Percentiles rank a stretch among this genome's conserved stretches.
Conservation (phyloP, 148 eudicot species). For the Selenicereus undatus region DNA sequence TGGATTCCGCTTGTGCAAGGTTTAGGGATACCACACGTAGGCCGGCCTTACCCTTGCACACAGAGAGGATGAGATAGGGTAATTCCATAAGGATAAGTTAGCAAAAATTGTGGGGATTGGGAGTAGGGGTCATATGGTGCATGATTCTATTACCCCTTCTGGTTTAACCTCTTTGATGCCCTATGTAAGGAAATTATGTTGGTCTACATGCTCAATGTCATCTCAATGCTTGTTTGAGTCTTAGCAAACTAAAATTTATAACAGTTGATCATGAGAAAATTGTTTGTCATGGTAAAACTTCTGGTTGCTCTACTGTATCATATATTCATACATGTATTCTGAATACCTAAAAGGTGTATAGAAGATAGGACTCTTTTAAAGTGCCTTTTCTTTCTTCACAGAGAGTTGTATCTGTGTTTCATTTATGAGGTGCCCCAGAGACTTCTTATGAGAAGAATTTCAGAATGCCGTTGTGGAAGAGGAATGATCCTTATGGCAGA, state of each 20-base stretch:
- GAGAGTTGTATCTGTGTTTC: neutral
- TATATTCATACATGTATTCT: no score
- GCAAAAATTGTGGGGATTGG: no score
- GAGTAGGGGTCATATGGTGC: neutral
- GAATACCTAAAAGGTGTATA: neutral
- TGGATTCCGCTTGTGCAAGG: no score
- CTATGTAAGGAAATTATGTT: neutral
- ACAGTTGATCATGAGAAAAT: neutral
- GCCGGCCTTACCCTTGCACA: no score
- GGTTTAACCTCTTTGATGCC: neutral
- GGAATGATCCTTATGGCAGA: neutral
- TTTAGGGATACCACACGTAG: no score
- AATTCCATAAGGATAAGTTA: no score
- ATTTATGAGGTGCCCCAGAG: neutral
- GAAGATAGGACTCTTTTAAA: neutral
- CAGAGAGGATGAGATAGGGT: no score
- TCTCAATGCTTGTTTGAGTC: neutral
- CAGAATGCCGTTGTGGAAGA: neutral
- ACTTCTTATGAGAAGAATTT: neutral
- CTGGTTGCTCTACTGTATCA: neutral
- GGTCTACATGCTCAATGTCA: neutral
- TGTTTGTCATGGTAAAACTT: neutral
- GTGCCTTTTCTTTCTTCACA: neutral
- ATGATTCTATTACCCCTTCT: neutral
- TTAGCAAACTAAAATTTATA: neutral